phyloP scores from a whole-genome alignment of 129 eudicot genomes.

The Ambrosia artemisiifolia region DNA sequence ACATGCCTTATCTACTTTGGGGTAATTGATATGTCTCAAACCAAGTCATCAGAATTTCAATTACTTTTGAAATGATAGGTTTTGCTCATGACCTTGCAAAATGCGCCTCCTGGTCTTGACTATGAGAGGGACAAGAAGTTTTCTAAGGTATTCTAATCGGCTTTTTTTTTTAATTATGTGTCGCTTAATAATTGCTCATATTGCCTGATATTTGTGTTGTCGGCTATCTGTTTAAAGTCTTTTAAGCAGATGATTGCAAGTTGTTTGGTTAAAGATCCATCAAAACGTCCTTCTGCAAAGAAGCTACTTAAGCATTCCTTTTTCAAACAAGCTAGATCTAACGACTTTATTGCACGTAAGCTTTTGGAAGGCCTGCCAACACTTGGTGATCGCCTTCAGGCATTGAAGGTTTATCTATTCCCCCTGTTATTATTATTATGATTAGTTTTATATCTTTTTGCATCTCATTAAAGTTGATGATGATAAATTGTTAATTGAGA shows the following conservation, averaged over 20 bases:
- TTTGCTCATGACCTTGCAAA: slow-evolving; percentile 8
- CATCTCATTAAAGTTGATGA: too few species aligned
- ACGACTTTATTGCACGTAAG: slow-evolving; percentile 65
- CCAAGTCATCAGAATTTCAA: not conserved
- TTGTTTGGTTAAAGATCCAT: slow-evolving; percentile 93
- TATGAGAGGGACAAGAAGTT: slow-evolving; percentile 9
- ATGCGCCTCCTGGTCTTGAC: slow-evolving; percentile 1
- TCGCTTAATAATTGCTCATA: not conserved
- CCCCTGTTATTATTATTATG: not conserved
- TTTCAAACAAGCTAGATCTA: slow-evolving; percentile 24
- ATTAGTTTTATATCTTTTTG: not conserved
- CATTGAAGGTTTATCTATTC: slow-evolving; percentile 54
- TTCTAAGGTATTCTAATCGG: not conserved
- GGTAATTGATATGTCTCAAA: not conserved
- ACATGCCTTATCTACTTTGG: not conserved
- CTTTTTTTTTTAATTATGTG: not conserved
- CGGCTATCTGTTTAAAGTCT: not conserved
- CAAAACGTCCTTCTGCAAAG: slow-evolving; percentile 81
- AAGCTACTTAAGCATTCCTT: slow-evolving; percentile 34
- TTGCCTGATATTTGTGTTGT: not conserved
- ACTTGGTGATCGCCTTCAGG: slow-evolving; percentile 85
- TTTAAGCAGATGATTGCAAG: slow-evolving; percentile 66
- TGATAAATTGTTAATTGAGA: not conserved
- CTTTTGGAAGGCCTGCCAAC: slow-evolving; percentile 81
- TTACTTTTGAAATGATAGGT: not conserved